These are phyloP conservation scores for Arthroderma sp. DNA, from an alignment of 2,329 filamentous ascomycete species.

Conservation along the genomic window DNA sequence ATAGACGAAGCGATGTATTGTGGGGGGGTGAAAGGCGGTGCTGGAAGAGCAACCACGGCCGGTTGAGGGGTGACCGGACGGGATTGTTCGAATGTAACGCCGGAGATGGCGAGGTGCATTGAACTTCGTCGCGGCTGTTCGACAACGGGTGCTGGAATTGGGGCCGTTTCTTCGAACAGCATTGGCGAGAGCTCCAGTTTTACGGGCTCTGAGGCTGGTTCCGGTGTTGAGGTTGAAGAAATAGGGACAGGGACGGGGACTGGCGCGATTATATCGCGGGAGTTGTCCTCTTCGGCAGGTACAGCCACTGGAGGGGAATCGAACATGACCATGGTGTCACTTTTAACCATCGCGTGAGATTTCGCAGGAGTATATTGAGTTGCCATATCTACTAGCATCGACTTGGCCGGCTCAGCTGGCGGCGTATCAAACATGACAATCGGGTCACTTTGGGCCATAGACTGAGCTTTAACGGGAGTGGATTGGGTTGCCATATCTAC, in stretches of 20 bases:
- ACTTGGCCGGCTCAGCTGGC: not conserved
- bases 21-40: not conserved
- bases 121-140: conserved; percentile 21
- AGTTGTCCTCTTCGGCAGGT: not conserved
- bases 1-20: conserved; percentile 7
- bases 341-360: not conserved
- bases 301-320: conserved; percentile 30
- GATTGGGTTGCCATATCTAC: not conserved
- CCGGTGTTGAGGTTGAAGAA: conserved; percentile 9
- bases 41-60: not conserved
- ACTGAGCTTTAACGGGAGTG: not conserved
- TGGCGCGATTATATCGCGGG: not conserved
- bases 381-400: not conserved
- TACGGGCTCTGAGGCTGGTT: conserved; percentile 12
- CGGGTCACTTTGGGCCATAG: not conserved
- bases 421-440: not conserved
- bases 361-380: not conserved
- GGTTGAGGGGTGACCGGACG: conserved; percentile 16
- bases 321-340: conserved; percentile 18
- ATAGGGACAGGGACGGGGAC: conserved; percentile 6
- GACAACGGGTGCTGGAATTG: conserved; percentile 34
- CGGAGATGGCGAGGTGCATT: conserved; percentile 21
- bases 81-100: conserved; percentile 24
- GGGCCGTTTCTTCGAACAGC: conserved; percentile 25
- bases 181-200: conserved; percentile 25